phyloP scores from a whole-genome alignment of 208 protist species.

The Crithidia sp. region DNA sequence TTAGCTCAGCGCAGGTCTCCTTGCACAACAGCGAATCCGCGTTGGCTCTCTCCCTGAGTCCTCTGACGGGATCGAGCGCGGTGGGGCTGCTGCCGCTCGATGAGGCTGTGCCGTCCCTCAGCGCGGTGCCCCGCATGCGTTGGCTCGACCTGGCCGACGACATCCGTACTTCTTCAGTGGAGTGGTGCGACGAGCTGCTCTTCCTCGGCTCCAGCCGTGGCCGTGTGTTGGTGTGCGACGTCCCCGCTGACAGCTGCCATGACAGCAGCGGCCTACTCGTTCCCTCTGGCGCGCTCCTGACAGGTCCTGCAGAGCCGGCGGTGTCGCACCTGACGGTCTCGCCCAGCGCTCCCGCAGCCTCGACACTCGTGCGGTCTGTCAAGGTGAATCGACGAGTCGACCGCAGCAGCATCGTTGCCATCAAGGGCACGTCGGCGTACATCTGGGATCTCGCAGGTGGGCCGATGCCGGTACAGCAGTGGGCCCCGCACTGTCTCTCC shows the following conservation, averaged over 20 bases:
- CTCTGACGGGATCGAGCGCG: slow-evolving; percentile 52
- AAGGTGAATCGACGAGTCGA: slow-evolving; percentile 47
- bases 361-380: slow-evolving; percentile 72
- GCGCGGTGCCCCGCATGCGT: slow-evolving; percentile 53
- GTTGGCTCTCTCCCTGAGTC: slow-evolving; percentile 65
- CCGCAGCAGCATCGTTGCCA: slow-evolving; percentile 45
- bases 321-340: slow-evolving; percentile 65
- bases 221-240: slow-evolving; percentile 64
- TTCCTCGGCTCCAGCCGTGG: slow-evolving; percentile 74
- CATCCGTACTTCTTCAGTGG: slow-evolving; percentile 43
- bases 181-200: slow-evolving; percentile 71
- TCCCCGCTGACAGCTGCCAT: slow-evolving; percentile 25
- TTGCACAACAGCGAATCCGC: slow-evolving; percentile 70
- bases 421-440: slow-evolving; percentile 49
- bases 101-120: slow-evolving; percentile 37
- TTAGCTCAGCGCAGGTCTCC: slow-evolving; percentile 57
- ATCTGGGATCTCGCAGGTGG: slow-evolving; percentile 69
- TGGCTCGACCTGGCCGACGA: slow-evolving; percentile 73
- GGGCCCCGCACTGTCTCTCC: slow-evolving; percentile 44
- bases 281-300: slow-evolving; percentile 38
- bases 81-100: slow-evolving; percentile 69
- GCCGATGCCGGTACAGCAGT: slow-evolving; percentile 51
- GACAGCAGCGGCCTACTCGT: slow-evolving; percentile 33
- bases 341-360: slow-evolving; percentile 58
- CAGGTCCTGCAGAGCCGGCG: slow-evolving; percentile 26